Conservation (phyloP, 2,329 filamentous ascomycete genomes). For the Rhytidhysteron rufulum region DNA sequence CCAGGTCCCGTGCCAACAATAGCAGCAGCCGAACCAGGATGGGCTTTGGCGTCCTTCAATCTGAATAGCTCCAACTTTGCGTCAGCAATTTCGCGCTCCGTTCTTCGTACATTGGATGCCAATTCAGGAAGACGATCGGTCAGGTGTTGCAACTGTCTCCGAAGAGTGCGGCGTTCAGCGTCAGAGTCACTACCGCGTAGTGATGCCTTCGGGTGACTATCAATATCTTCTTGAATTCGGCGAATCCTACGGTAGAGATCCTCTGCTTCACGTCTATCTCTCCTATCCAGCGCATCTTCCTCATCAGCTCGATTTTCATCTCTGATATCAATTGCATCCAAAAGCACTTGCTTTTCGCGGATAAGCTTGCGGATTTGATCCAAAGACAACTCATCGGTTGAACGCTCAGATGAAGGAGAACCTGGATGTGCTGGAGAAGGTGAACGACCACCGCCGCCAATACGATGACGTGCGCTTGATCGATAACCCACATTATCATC, state of each 20-base stretch:
- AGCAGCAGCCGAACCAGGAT: conserved; percentile 73
- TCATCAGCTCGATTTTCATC: conserved; percentile 88
- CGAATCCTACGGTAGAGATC: conserved; percentile 91
- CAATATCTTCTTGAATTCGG: conserved; percentile 90
- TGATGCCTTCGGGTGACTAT: conserved; percentile 78
- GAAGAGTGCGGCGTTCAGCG: conserved; percentile 79
- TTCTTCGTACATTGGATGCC: conserved; percentile 84
- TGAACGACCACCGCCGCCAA: conserved; percentile 65
- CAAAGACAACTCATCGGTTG: conserved; percentile 75
- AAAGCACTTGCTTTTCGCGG: conserved; percentile 85
- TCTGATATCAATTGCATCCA: conserved; percentile 94
- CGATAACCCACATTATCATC: conserved; percentile 89
- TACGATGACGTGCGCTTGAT: conserved; percentile 84
- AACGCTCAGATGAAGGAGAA: conserved; percentile 54
- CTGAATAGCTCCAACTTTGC: conserved; percentile 90
- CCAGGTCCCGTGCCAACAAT: conserved; percentile 93
- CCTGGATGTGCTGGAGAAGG: conserved; percentile 69
- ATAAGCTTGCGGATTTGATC: conserved; percentile 93
- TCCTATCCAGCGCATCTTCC: conserved; percentile 84
- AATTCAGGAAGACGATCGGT: conserved; percentile 89
- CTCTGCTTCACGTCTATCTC: conserved; percentile 87
- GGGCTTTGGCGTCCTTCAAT: conserved; percentile 84
- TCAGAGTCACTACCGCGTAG: conserved; percentile 65
- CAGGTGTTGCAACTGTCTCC: conserved; percentile 82
- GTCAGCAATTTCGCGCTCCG: conserved; percentile 90